Evolutionary conservation across 2,329 filamentous ascomycete species (phyloP).

Genomic region (Leptosphaerulina australis): DNA sequence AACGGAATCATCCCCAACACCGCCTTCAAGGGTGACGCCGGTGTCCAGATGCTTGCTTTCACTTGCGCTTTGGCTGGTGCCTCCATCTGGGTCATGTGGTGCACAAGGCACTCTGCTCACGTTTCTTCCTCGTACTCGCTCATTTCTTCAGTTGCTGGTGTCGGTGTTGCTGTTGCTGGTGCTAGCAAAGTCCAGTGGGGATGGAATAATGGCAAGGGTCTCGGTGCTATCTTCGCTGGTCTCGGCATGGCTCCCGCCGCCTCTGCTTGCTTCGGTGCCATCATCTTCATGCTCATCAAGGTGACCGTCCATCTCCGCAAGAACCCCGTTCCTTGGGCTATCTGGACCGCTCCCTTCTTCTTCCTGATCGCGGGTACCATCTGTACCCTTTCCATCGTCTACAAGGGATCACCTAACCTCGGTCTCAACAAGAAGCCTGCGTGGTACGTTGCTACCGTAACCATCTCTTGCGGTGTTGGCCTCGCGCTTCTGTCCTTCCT

Average conservation of each 20-base stretch:
- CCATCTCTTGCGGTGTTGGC: slow-evolving; percentile 67
- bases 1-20: slow-evolving; percentile 64
- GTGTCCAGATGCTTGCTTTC: slow-evolving; percentile 61
- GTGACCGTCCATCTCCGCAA: slow-evolving; percentile 71
- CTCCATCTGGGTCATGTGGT: slow-evolving; percentile 80
- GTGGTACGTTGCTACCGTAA: slow-evolving; percentile 71
- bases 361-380: slow-evolving; percentile 77
- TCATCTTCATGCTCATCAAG: slow-evolving; percentile 77
- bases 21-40: slow-evolving; percentile 54
- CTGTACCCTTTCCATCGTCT: slow-evolving; percentile 78
- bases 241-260: slow-evolving; percentile 73
- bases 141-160: slow-evolving; percentile 56
- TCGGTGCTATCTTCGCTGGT: slow-evolving; percentile 66
- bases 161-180: slow-evolving; percentile 62
- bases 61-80: slow-evolving; percentile 66
- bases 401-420: slow-evolving; percentile 77
- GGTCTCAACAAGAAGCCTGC: slow-evolving; percentile 68
- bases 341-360: slow-evolving; percentile 75
- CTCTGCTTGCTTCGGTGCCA: slow-evolving; percentile 67
- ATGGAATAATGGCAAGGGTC: slow-evolving; percentile 68
- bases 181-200: slow-evolving; percentile 63
- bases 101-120: slow-evolving; percentile 73
- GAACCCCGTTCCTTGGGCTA: slow-evolving; percentile 73
- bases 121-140: slow-evolving; percentile 64
- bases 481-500: slow-evolving; percentile 65